Evolutionary conservation across 768 basidiomycete genomes (phyloP), one percentile per base, ranked within the genome.

Genomic region (Leccinum truebloodii): DNA sequence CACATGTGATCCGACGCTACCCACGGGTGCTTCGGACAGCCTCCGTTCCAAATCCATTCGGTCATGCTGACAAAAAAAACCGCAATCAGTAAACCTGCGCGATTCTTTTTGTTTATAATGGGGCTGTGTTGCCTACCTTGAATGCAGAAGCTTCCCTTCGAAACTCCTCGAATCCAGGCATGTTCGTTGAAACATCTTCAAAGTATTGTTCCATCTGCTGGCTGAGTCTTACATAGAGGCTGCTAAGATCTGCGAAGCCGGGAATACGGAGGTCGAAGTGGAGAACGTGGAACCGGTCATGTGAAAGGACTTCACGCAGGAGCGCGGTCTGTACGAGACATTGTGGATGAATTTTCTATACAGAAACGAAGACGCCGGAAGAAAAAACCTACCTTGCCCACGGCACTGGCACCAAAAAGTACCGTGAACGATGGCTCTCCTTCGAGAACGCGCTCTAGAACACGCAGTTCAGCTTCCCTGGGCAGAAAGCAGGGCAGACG

Each of bases 261-360:
- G 92, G 84, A 53, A 93, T 91, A 5, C 91, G 85, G 48, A 94
- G 79, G 72, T 94, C 91, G 64, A 94, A 90, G 68, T 92, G 88
- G 52, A 93, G 80, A 57, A 93, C 89, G 74, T 92, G 89, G 68
- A 88, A 94, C 54, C 77, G 77, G 10, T 86, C 80, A 20, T 79
- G 77, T 12, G 85, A 86, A 26, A 94, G 83, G 28, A 93, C 84
- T 73, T 94, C 89, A 50, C 91, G 83, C 13, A 94, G 78, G 8
- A 94, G 81, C 0, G 88, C 86, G 6, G 92, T 94, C 87, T 92
- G 66, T 50, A 57, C 37, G 34, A 35, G 41, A 28, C 41, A n/a
- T 44, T 44, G 8, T 14, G 4, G 1, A 35, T 54, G 55, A 65
- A 54, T 46, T 57, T 34, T 20, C 28, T 12, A 41, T 51, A 20